Percentiles rank a stretch among this genome's conserved stretches.
Conservation (phyloP, 176 grass and related monocot species). For the Oryza glaberrima region DNA sequence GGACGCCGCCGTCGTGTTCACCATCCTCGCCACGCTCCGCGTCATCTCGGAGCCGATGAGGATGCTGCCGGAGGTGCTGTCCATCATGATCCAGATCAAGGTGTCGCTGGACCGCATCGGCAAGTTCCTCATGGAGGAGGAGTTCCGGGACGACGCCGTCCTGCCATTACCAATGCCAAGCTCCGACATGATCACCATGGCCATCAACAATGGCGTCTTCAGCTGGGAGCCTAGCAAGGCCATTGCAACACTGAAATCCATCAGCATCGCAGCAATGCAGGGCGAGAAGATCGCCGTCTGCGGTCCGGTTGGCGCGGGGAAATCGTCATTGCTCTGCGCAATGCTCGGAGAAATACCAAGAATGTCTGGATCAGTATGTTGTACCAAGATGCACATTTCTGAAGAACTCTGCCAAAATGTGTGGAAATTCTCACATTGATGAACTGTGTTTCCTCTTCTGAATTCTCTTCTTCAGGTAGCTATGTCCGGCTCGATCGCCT, state of each 20-base stretch:
- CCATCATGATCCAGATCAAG: conserved; percentile 85
- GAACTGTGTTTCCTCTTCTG: neutral
- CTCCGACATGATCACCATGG: conserved; percentile 31
- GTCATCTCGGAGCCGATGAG: conserved; percentile 76
- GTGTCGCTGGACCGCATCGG: conserved; percentile 76
- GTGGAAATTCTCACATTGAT: neutral
- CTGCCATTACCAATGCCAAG: neutral
- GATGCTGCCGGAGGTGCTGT: conserved; percentile 83
- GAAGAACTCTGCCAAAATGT: neutral
- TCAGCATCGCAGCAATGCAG: conserved; percentile 44
- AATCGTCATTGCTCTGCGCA: conserved; percentile 64
- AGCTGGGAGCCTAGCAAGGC: conserved; percentile 61
- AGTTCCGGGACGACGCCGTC: conserved; percentile 62
- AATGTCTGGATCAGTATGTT: conserved; percentile 72
- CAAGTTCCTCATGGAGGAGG: conserved; percentile 72
- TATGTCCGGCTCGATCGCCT: conserved; percentile 55
- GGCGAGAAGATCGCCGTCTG: conserved; percentile 73
- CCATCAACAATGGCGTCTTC: conserved; percentile 52
- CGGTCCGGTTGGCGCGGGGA: conserved; percentile 74
- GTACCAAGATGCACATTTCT: neutral
- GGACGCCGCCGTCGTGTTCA: conserved; percentile 77
- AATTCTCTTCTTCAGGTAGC: conserved; percentile 51
- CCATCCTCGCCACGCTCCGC: conserved; percentile 74
- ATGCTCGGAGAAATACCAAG: conserved; percentile 80
- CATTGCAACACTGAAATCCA: conserved; percentile 46